A percentile compares a stretch with the other conserved stretches of the same genome.
These are phyloP conservation scores for Acanthamoeba lenticulata DNA, from an alignment of 208 protist species.

Conservation along the genomic window DNA sequence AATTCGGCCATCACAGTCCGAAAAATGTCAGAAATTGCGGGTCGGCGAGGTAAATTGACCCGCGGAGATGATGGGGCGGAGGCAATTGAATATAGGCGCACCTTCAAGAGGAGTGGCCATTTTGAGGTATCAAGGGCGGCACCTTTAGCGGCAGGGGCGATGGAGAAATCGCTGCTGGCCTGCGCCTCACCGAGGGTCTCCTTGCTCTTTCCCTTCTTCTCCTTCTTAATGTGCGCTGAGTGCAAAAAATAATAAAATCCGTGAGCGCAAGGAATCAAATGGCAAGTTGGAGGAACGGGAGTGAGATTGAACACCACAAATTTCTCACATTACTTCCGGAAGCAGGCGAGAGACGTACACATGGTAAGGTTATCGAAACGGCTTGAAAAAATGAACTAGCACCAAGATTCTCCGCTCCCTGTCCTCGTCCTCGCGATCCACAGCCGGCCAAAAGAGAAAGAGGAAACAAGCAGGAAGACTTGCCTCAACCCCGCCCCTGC, in stretches of 20 bases:
- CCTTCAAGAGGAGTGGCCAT: conserved; percentile 53
- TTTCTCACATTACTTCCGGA: no score
- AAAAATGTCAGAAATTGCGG: background rate
- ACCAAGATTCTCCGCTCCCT: background rate
- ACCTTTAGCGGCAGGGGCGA: background rate
- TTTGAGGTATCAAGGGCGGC: conserved; percentile 48
- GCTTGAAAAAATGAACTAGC: background rate
- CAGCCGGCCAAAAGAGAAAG: background rate
- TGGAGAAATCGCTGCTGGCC: background rate
- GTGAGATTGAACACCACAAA: no score
- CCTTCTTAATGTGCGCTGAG: background rate
- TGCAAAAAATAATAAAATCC: no score
- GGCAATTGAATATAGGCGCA: background rate
- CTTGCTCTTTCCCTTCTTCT: conserved; percentile 32
- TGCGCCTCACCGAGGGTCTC: background rate
- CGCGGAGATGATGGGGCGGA: background rate
- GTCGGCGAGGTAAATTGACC: background rate
- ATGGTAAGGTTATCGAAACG: background rate
- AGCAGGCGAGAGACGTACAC: background rate
- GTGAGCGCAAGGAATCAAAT: no score
- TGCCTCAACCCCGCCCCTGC: background rate
- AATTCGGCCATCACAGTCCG: no score
- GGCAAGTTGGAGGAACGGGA: no score
- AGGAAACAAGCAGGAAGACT: background rate
- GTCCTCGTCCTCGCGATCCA: background rate